A percentile compares a stretch with the other conserved stretches of the same genome.
Conservation (phyloP, 2,329 filamentous ascomycete genomes). For the Talaromyces marneffei region DNA sequence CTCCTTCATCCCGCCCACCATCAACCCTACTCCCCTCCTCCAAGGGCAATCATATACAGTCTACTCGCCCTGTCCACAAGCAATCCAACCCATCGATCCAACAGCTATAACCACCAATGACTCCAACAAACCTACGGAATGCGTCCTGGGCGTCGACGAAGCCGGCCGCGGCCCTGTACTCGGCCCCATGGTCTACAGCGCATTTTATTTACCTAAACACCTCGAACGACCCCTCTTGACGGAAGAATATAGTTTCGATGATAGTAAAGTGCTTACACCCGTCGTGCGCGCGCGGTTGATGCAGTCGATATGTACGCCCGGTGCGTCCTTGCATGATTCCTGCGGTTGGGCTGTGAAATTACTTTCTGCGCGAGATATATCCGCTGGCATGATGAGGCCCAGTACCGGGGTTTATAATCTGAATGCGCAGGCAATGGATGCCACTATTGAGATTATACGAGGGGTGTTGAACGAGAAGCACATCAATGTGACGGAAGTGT, state of each 20-base stretch:
- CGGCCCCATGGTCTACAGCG: conserved; percentile 63
- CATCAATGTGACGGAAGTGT: conserved; percentile 82
- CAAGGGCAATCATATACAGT: conserved; percentile 64
- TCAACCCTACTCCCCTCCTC: conserved; percentile 54
- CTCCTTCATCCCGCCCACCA: conserved; percentile 63
- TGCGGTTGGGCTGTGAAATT: conserved; percentile 81
- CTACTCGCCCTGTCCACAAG: conserved; percentile 60
- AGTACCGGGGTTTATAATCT: conserved; percentile 66
- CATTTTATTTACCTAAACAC: conserved; percentile 65
- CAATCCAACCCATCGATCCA: conserved; percentile 44
- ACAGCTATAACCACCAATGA: conserved; percentile 27
- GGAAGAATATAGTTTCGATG: conserved; percentile 78
- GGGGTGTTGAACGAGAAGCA: conserved; percentile 64
- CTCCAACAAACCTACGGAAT: conserved; percentile 48
- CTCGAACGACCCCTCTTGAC: conserved; percentile 68
- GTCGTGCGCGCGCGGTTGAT: conserved; percentile 69
- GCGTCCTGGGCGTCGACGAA: conserved; percentile 85
- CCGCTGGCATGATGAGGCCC: conserved; percentile 65
- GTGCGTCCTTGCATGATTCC: conserved; percentile 51
- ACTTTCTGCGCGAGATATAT: conserved; percentile 79
- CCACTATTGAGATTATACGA: conserved; percentile 75
- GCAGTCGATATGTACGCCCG: conserved; percentile 63
- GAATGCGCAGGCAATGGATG: conserved; percentile 92
- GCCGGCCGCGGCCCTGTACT: conserved; percentile 91
- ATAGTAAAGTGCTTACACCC: conserved; percentile 86